Percentiles rank a stretch among this genome's conserved stretches.
These are phyloP conservation scores for Posidonia australis DNA, from an alignment of 106 monocot genomes.

Conservation along the genomic window DNA sequence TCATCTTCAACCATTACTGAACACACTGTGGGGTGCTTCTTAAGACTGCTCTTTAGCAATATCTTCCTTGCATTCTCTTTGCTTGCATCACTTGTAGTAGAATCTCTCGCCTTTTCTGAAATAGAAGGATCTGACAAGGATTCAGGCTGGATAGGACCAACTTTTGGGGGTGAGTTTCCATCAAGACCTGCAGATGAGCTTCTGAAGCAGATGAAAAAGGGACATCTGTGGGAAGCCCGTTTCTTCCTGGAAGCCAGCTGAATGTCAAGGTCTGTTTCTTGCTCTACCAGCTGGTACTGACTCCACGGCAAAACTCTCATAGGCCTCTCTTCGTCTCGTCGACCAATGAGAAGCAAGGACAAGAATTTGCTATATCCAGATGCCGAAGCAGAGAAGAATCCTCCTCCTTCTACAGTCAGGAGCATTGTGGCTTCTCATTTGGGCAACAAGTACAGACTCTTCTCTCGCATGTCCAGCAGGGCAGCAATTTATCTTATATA, in stretches of 20 bases:
- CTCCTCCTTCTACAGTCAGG: conserved; percentile 90
- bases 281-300: conserved; percentile 70
- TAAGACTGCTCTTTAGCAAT: conserved; percentile 60
- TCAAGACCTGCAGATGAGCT: conserved; percentile 28
- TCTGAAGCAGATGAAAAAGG: conserved; percentile 66
- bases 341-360: conserved; percentile 61
- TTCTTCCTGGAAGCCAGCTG: conserved; percentile 40
- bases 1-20: conserved; percentile 18
- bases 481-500: neutral
- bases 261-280: conserved; percentile 20
- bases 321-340: conserved; percentile 59
- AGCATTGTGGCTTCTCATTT: conserved; percentile 62
- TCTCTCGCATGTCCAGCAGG: neutral
- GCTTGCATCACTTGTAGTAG: conserved; percentile 9
- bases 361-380: conserved; percentile 82
- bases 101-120: conserved; percentile 16
- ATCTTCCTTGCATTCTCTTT: conserved; percentile 31
- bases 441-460: neutral
- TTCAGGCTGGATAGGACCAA: conserved; percentile 20
- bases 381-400: conserved; percentile 93
- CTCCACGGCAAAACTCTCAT: conserved; percentile 71
- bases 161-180: conserved; percentile 35
- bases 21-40: conserved; percentile 25
- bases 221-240: conserved; percentile 25
- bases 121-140: conserved; percentile 8